Conservation (phyloP, 192 early-diverging fungal species). For the Allomyces macrogynus region DNA sequence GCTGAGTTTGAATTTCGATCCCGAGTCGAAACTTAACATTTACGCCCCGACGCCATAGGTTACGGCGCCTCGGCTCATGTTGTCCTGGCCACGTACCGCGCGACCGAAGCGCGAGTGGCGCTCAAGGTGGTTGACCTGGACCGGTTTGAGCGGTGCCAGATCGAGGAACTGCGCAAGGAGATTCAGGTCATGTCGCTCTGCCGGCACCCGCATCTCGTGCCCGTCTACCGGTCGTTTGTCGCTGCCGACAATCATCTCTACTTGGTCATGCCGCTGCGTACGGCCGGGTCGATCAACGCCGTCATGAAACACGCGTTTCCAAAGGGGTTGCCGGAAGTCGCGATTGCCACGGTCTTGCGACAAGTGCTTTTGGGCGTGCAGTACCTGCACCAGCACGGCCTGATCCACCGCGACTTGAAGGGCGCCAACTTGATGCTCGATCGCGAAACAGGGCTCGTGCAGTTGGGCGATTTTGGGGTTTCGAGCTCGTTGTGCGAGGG, state of each 20-base stretch:
- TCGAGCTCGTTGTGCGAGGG: conserved; percentile 31
- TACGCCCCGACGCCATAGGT: conserved; percentile 18
- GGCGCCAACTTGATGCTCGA: conserved; percentile 44
- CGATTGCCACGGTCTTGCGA: conserved; percentile 62
- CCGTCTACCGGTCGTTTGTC: conserved; percentile 68
- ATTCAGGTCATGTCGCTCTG: conserved; percentile 70
- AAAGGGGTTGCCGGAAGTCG: conserved; percentile 60
- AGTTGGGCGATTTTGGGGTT: conserved; percentile 57
- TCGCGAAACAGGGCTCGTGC: conserved; percentile 44
- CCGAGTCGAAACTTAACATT: no score
- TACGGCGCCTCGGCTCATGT: conserved; percentile 76
- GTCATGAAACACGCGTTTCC: conserved; percentile 72
- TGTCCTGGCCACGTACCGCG: conserved; percentile 56
- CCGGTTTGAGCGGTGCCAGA: conserved; percentile 75
- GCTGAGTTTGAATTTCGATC: no score
- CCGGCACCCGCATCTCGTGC: conserved; percentile 62
- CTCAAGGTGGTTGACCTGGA: conserved; percentile 79
- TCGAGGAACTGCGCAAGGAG: conserved; percentile 72
- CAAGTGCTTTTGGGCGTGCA: conserved; percentile 39
- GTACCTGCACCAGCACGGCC: conserved; percentile 32
- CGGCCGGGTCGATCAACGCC: conserved; percentile 54
- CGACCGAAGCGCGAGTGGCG: conserved; percentile 40
- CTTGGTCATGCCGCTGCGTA: conserved; percentile 62
- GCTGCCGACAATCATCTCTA: conserved; percentile 46
- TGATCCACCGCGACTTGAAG: conserved; percentile 36